Conservation (phyloP, 441 rosid genomes). For the Arabidopsis lyrata region DNA sequence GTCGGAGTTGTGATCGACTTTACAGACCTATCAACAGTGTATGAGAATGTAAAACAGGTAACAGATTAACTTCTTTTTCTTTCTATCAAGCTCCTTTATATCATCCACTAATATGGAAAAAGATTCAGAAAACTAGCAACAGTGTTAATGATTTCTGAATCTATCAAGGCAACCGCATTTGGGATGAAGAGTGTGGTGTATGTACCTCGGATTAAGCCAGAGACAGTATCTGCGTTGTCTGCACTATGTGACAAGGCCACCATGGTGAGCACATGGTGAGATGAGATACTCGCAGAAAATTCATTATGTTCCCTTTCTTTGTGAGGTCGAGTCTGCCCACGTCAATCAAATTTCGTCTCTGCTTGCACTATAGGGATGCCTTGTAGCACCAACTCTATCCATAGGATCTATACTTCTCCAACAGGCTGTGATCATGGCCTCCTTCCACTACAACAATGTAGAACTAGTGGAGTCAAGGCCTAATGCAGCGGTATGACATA, state of each 20-base stretch:
- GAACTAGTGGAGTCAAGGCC: conserved; percentile 94
- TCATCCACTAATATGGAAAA: not conserved
- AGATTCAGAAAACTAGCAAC: not conserved
- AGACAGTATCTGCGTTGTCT: conserved; percentile 74
- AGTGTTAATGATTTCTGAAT: conserved; percentile 1
- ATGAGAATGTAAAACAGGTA: conserved; percentile 91
- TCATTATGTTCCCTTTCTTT: conserved; percentile 15
- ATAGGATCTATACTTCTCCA: conserved; percentile 93
- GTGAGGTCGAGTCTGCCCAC: not conserved
- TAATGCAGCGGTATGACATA: conserved; percentile 51
- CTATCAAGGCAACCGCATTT: conserved; percentile 77
- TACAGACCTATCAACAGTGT: conserved; percentile 82
- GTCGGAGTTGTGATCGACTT: conserved; percentile 83
- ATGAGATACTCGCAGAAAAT: conserved; percentile 56
- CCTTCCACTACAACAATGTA: conserved; percentile 91
- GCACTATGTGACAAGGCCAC: conserved; percentile 91
- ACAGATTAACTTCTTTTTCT: not conserved
- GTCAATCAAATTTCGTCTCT: conserved; percentile 13
- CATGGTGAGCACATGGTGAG: conserved; percentile 99
- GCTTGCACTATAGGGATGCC: conserved; percentile 64
- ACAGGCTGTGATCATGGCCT: conserved; percentile 92
- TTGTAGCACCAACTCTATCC: conserved; percentile 89
- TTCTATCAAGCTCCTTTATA: not conserved
- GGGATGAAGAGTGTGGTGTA: conserved; percentile 89
- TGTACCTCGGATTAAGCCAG: conserved; percentile 72